A percentile compares a stretch with the other conserved stretches of the same genome.
These are phyloP conservation scores for Acer campestre DNA, from an alignment of 345 rosid species.

Conservation along the genomic window DNA sequence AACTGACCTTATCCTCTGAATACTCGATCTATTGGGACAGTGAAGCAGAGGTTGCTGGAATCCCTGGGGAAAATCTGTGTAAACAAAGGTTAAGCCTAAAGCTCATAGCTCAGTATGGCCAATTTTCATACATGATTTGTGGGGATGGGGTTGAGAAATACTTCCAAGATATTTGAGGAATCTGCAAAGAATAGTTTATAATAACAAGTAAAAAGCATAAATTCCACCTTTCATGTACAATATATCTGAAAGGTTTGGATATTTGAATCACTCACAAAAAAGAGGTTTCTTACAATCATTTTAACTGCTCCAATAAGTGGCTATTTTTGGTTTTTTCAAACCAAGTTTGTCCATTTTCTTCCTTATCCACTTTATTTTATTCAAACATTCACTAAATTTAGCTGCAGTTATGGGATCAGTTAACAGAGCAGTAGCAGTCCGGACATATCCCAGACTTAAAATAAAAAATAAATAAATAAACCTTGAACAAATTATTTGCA, in stretches of 20 bases:
- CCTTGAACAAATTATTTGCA: neutral
- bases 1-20: neutral
- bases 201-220: neutral
- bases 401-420: neutral
- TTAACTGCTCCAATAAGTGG: neutral
- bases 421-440: neutral
- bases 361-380: too few relatives aligned
- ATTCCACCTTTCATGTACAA: neutral
- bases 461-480: too few relatives aligned
- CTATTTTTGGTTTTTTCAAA: too few relatives aligned
- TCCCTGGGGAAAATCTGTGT: neutral
- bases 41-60: neutral
- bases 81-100: neutral
- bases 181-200: neutral
- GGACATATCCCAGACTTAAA: neutral
- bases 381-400: neutral
- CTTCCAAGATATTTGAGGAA: constrained; percentile 2
- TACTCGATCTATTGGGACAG: neutral
- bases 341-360: too few relatives aligned
- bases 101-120: neutral
- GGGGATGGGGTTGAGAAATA: neutral
- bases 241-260: neutral
- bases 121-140: neutral
- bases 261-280: neutral
- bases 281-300: neutral